A percentile compares a stretch with the other conserved stretches of the same genome.
Evolutionary conservation across 371 early-diverging fungal species (phyloP).

Genomic region (Lichtheimia ornata): DNA sequence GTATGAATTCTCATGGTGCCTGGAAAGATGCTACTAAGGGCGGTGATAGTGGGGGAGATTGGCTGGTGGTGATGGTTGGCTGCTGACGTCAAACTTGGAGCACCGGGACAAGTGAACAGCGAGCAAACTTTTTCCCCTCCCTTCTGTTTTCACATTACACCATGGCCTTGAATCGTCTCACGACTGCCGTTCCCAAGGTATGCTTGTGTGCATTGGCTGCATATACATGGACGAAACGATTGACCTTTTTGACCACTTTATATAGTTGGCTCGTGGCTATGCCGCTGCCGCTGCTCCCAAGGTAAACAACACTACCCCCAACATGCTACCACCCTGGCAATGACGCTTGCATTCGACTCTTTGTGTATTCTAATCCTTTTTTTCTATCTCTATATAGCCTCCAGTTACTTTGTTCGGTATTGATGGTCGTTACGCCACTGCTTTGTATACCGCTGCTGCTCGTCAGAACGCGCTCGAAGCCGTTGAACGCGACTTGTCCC

Average conservation of each 20-base stretch:
- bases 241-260: slow-evolving; percentile 7
- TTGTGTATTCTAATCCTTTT: too few species aligned
- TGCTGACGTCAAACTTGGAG: too few species aligned
- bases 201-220: not conserved
- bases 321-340: too few species aligned
- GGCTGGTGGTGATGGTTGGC: too few species aligned
- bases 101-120: too few species aligned
- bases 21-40: too few species aligned
- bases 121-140: too few species aligned
- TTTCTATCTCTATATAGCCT: slow-evolving; percentile 50
- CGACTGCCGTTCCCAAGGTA: slow-evolving; percentile 48
- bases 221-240: not conserved
- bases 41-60: too few species aligned
- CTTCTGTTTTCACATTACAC: not conserved
- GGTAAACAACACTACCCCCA: slow-evolving; percentile 32
- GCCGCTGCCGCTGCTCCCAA: slow-evolving; percentile 52
- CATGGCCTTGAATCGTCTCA: slow-evolving; percentile 53
- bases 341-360: too few species aligned
- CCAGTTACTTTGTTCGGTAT: slow-evolving; percentile 89
- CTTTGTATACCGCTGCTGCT: slow-evolving; percentile 92
- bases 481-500: slow-evolving; percentile 85
- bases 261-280: slow-evolving; percentile 58
- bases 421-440: slow-evolving; percentile 96
- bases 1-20: too few species aligned
- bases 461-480: slow-evolving; percentile 79